Percentiles rank a stretch among this genome's conserved stretches.
Conservation (phyloP, 2,329 filamentous ascomycete genomes). For the Boeremia exigua region DNA sequence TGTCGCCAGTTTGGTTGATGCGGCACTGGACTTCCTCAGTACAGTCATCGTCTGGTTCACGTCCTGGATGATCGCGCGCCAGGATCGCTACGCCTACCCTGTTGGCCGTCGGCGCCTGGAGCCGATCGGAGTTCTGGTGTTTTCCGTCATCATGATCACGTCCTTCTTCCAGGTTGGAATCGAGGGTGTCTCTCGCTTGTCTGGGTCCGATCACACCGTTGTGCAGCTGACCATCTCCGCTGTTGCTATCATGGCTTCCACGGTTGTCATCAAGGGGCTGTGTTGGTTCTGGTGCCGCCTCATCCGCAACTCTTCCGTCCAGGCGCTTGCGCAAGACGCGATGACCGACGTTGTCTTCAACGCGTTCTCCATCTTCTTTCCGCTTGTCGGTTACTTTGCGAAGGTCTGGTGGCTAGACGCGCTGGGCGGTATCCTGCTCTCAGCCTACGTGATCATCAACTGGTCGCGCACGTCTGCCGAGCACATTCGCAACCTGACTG, state of each 20-base stretch:
- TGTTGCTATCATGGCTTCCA: slow-evolving; percentile 79
- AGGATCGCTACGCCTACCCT: slow-evolving; percentile 77
- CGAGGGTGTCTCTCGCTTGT: slow-evolving; percentile 70
- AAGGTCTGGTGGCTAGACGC: slow-evolving; percentile 84
- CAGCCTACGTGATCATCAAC: slow-evolving; percentile 77
- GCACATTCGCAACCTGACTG: slow-evolving; percentile 81
- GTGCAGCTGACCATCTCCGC: slow-evolving; percentile 76
- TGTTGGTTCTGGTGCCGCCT: slow-evolving; percentile 90
- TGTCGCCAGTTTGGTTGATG: slow-evolving; percentile 79
- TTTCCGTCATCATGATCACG: slow-evolving; percentile 85
- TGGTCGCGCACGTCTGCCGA: slow-evolving; percentile 76
- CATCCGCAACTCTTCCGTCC: slow-evolving; percentile 84
- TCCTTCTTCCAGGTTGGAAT: slow-evolving; percentile 80
- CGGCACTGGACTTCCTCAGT: slow-evolving; percentile 78
- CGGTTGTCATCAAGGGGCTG: slow-evolving; percentile 79
- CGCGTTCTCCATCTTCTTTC: slow-evolving; percentile 85
- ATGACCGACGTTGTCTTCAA: slow-evolving; percentile 88
- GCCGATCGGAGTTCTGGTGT: slow-evolving; percentile 78
- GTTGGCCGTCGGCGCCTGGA: slow-evolving; percentile 79
- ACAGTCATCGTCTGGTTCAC: slow-evolving; percentile 83
- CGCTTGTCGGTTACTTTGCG: slow-evolving; percentile 78
- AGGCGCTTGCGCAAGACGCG: slow-evolving; percentile 74
- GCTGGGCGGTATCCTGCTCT: slow-evolving; percentile 78
- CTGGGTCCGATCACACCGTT: slow-evolving; percentile 66
- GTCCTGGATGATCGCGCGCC: slow-evolving; percentile 73